Base-by-base conservation (phyloP, 495 filamentous ascomycete species). In the Annulohypoxylon maeteangense region DNA sequence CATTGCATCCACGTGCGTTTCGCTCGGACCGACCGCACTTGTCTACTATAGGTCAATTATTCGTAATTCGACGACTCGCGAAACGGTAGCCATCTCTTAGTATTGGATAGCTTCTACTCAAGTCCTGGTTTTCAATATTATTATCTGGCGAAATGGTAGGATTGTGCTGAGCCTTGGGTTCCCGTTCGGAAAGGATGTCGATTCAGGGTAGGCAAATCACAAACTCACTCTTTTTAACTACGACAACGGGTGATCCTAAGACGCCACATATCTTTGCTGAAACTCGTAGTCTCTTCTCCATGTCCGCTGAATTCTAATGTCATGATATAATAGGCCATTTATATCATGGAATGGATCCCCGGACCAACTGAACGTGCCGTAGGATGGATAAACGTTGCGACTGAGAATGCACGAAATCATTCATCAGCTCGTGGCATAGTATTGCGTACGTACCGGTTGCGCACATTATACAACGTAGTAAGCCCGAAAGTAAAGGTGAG, bases 381-480 rank as follows among this genome's bases (percentile, higher is more conserved):
- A 68, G 53, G 69, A 67, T 68, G 58, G 47, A 64, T 63, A 64
- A 72, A 55, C 53, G 42, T 57, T 20, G 53, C 58, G 58, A 27
- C 32, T 20, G 22, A 23, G 20, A 27, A 50, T 55, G 55, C 25
- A 31, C 4, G 23, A 44, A 44, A 40, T 48, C n/a, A 12, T 56
- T 23, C 45, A 31, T 55, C 54, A 40, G 56, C 50, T 34, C 11
- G 31, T 59, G n/a, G 50, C 47, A 42, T 55, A 1, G 11, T 27
- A 29, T 66, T 20, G 32, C 29, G 16, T 59, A 23, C 29, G 32
- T 45, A 50, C 18, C 18, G 34, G 50, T 11, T 18, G 44, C 23
- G 62, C 54, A 27, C 23, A 11, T 47, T 59, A 32, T 47, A 25
- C 10, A 11, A 4, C 20, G 59, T 63, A 71, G 68, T 71, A 71